These are phyloP conservation scores for Colletotrichum truncatum DNA, from an alignment of 2,329 filamentous ascomycete species.

Conservation along the genomic window DNA sequence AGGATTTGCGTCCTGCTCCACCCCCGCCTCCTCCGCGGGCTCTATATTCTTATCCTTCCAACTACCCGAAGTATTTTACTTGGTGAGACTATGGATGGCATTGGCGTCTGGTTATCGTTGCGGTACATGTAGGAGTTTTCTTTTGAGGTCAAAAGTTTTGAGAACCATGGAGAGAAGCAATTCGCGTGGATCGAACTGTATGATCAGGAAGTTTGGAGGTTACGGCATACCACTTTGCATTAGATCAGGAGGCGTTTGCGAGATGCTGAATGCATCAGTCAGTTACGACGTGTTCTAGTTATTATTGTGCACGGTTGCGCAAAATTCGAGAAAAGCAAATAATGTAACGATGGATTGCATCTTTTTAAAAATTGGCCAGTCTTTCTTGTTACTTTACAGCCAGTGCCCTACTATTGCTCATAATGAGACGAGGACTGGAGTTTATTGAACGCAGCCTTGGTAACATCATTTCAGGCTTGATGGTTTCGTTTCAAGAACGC, in stretches of 20 bases:
- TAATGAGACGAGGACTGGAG: too few species aligned
- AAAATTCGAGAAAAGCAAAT: constrained; percentile 1
- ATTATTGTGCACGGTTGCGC: background rate
- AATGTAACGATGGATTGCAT: background rate
- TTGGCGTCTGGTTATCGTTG: background rate
- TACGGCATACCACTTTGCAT: constrained; percentile 28
- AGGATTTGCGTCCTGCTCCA: constrained; percentile 20
- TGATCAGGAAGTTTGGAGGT: constrained; percentile 5
- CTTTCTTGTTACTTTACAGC: too few species aligned
- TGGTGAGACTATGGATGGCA: background rate
- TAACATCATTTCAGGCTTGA: too few species aligned
- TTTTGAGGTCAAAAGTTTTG: background rate
- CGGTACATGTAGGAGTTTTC: constrained; percentile 4
- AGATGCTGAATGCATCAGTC: constrained; percentile 4
- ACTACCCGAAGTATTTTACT: background rate
- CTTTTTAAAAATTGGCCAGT: too few species aligned
- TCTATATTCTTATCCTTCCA: background rate
- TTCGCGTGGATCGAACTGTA: background rate
- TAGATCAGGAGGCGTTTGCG: constrained; percentile 25
- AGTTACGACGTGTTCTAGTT: background rate
- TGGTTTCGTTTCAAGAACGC: too few species aligned
- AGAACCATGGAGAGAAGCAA: background rate
- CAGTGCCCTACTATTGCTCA: too few species aligned
- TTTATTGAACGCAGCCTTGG: too few species aligned
- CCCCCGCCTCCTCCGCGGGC: background rate